Evolutionary conservation across 106 monocot genomes (phyloP).

Genomic region (Apostasia shenzhenica): DNA sequence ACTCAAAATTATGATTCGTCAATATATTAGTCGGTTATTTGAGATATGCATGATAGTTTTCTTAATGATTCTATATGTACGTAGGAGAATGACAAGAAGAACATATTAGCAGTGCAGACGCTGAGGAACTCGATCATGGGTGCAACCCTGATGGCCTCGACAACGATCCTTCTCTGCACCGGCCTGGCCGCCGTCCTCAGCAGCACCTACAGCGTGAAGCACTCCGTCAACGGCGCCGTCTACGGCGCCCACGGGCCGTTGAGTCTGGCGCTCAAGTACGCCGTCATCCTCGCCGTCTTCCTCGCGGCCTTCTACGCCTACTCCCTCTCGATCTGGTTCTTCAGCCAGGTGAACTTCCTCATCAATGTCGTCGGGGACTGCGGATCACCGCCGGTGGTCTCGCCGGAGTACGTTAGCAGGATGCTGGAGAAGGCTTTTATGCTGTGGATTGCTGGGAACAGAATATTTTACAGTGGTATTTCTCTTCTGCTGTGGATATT

Average conservation of each 20-base stretch:
- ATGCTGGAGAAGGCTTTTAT: conserved; percentile 10
- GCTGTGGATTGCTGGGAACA: conserved; percentile 12
- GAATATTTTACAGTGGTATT: conserved; percentile 13
- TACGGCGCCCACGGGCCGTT: conserved; percentile 12
- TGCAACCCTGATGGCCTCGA: conserved; percentile 17
- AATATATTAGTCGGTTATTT: too few relatives aligned
- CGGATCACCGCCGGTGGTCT: not conserved
- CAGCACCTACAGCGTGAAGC: conserved; percentile 23
- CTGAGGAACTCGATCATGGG: conserved; percentile 19
- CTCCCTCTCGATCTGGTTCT: conserved; percentile 22
- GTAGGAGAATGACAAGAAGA: conserved; percentile 27
- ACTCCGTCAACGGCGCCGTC: conserved; percentile 2
- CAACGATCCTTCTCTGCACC: conserved; percentile 16
- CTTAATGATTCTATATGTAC: too few relatives aligned
- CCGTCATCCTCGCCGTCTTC: conserved; percentile 12
- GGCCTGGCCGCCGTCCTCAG: conserved; percentile 18
- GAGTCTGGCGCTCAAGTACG: conserved; percentile 13
- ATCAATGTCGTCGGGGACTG: not conserved
- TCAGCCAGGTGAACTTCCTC: conserved; percentile 16
- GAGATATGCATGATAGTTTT: too few relatives aligned
- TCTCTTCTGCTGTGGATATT: conserved; percentile 20
- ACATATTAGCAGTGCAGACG: conserved; percentile 18
- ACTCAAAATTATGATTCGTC: too few relatives aligned
- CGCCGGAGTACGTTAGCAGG: conserved; percentile 7
- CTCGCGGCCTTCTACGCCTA: conserved; percentile 21